Evolutionary conservation across 208 protist genomes (phyloP).

Genomic region (Acanthamoeba royreba): DNA sequence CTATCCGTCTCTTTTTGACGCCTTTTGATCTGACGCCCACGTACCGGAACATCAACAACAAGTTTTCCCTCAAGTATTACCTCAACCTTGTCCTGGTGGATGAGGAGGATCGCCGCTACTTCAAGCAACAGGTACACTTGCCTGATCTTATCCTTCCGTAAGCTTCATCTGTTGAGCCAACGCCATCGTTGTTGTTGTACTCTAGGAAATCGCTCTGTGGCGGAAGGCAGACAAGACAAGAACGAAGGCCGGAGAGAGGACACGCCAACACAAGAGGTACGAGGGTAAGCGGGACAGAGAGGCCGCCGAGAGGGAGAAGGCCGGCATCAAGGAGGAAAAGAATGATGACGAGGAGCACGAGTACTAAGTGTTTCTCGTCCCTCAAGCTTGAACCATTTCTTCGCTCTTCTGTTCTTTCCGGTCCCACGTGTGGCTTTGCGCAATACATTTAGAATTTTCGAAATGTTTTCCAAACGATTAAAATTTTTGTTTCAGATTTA

Average conservation of each 20-base stretch:
- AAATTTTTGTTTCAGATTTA: no score
- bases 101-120: constrained; percentile 76
- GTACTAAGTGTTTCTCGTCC: neutral
- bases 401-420: no score
- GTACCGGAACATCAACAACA: constrained; percentile 86
- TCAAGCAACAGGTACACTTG: constrained; percentile 40
- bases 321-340: neutral
- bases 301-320: constrained; percentile 14
- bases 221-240: constrained; percentile 55
- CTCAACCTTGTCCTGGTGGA: constrained; percentile 85
- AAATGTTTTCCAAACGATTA: no score
- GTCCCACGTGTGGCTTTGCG: no score
- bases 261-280: constrained; percentile 16
- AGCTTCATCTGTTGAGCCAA: neutral
- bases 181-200: neutral
- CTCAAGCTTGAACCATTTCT: neutral
- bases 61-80: constrained; percentile 84
- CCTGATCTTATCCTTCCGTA: neutral
- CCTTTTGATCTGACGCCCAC: constrained; percentile 88
- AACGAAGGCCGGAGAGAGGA: neutral
- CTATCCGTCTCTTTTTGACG: constrained; percentile 86
- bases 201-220: constrained; percentile 79
- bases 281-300: constrained; percentile 40
- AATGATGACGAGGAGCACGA: constrained; percentile 39
- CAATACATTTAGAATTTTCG: no score